Base-by-base conservation (phyloP, 768 basidiomycete species). In the Podaxis sp. region DNA sequence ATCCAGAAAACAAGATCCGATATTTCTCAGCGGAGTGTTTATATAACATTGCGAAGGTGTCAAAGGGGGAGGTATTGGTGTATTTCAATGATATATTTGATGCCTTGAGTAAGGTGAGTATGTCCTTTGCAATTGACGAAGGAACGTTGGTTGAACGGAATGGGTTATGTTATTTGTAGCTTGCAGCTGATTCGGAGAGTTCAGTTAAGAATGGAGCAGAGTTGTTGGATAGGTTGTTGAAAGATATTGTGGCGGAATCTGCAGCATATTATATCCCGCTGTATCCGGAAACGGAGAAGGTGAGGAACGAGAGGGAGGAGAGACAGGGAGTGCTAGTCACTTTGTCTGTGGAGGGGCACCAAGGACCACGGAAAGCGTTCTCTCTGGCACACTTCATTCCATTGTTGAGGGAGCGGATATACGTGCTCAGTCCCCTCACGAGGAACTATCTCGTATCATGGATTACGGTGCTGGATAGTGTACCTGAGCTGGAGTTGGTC, bases 21-120 rank as follows among this genome's bases (percentile, higher is more conserved):
- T 99, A 99, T 77, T 98, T 97, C 79, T 96, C 96, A 4, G 96
- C 95, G 26, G 97, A 99, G 73, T 96, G 95, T 71, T 78, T 99
- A 66, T 99, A 99, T 79, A 99, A 99, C 76, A 96, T 99, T 66
- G 93, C 92, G 28, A 94, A 96, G 75, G 96, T 97, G 15, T 96
- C 95, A 36, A 96, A 97, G 70, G 97, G 96, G 41, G 96, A 98
- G 74, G 89, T 99, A 36, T 78, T 99, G 62, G 87, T 98, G 13
- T 97, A 96, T 73, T 99, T 98, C 79, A 99, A 99, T 71, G 95
- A 96, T 62, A 94, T 99, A 60, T 99, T 99, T 69, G 97, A 99
- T 75, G 91, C 95, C 1, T 82, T 99, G 65, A 95, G 93, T 81
- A 99, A 98, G 82, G 96, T 96, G 69, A 62, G 84, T 69, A 50